These are phyloP conservation scores for Pelargonium citronellum DNA, from an alignment of 441 rosid genomes.

Conservation along the genomic window DNA sequence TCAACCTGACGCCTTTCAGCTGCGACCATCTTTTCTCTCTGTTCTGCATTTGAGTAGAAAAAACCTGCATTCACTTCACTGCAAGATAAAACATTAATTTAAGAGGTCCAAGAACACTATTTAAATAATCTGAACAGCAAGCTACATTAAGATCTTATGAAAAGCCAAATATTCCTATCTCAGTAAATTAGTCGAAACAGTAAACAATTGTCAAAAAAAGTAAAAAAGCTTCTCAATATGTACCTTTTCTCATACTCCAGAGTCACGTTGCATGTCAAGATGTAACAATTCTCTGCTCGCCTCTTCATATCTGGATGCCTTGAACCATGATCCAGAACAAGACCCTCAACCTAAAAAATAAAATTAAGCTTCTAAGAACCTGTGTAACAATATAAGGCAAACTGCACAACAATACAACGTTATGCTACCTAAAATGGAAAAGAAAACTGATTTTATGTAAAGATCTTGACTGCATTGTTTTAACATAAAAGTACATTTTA, in stretches of 20 bases:
- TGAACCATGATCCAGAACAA: constrained; percentile 96
- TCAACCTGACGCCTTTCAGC: constrained; percentile 89
- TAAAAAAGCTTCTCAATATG: neutral
- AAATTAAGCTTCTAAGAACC: constrained; percentile 1
- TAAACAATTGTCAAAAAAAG: no score
- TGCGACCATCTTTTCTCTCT: constrained; percentile 94
- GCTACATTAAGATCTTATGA: no score
- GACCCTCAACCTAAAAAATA: constrained; percentile 76
- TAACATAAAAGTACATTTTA: neutral
- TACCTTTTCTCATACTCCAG: constrained; percentile 96
- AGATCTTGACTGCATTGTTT: neutral
- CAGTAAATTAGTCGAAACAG: no score
- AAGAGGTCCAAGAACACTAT: no score
- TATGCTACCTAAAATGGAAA: neutral
- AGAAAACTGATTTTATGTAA: neutral
- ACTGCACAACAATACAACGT: neutral
- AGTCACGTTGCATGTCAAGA: constrained; percentile 91
- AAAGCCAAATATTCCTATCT: no score
- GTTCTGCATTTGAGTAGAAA: constrained; percentile 96
- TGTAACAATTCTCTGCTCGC: constrained; percentile 85
- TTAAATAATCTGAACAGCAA: no score
- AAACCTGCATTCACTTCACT: constrained; percentile 98
- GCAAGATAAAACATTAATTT: constrained; percentile 29
- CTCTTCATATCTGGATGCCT: constrained; percentile 99
- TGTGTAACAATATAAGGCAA: neutral